phyloP scores from a whole-genome alignment of 495 filamentous ascomycete species.

The Penicillium salamii region DNA sequence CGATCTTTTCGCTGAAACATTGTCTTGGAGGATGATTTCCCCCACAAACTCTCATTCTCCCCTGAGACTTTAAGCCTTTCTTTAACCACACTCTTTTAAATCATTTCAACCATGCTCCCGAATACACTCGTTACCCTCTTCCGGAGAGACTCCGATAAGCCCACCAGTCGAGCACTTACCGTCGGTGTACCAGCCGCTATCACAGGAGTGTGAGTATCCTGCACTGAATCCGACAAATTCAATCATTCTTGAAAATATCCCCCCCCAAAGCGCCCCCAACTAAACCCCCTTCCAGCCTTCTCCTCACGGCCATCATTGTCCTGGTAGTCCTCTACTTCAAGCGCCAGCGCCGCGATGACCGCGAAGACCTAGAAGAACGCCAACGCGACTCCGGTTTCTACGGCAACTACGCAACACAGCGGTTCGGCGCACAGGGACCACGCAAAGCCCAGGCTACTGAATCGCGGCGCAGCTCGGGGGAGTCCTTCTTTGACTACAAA shows the following conservation, averaged over 20 bases:
- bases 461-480: slow-evolving; percentile 6
- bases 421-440: slow-evolving; percentile 4
- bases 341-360: slow-evolving; percentile 4
- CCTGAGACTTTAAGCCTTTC: not conserved
- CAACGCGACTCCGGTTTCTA: slow-evolving; percentile 4
- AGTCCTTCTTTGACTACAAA: slow-evolving; percentile 6
- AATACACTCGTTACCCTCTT: slow-evolving; percentile 2
- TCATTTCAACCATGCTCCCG: not conserved
- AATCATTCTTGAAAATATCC: too few species aligned
- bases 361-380: slow-evolving; percentile 11
- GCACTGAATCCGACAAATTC: too few species aligned
- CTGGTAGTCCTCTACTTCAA: slow-evolving; percentile 7
- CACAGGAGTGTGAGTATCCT: slow-evolving; percentile 3
- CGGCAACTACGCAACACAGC: slow-evolving; percentile 2
- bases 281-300: not conserved
- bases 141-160: slow-evolving; percentile 6
- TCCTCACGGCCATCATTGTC: slow-evolving; percentile 7
- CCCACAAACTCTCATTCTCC: not conserved
- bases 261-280: too few species aligned
- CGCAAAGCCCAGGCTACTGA: not conserved
- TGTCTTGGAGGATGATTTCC: not conserved
- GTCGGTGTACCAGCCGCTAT: slow-evolving; percentile 8
- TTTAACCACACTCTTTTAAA: slow-evolving; percentile 4
- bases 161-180: slow-evolving; percentile 6
- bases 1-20: not conserved